phyloP scores from a whole-genome alignment of 2,329 filamentous ascomycete genomes.

The Falciphora oryzae region DNA sequence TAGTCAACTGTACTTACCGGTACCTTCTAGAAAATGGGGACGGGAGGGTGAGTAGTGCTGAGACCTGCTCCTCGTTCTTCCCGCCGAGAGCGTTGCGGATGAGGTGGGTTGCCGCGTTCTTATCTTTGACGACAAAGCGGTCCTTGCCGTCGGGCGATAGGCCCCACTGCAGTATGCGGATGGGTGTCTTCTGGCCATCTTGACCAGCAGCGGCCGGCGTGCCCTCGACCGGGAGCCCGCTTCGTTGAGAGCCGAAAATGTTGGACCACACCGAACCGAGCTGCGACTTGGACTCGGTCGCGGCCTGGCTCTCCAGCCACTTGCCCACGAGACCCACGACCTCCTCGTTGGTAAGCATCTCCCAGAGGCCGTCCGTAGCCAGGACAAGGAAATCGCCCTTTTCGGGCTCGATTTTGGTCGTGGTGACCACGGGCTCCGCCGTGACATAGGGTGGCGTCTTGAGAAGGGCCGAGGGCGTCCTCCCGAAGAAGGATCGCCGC shows the following conservation, averaged over 20 bases:
- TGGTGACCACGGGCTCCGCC: slow-evolving; percentile 90
- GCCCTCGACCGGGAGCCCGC: slow-evolving; percentile 67
- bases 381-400: slow-evolving; percentile 94
- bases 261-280: slow-evolving; percentile 64
- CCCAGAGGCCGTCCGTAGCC: slow-evolving; percentile 95
- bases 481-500: slow-evolving; percentile 80
- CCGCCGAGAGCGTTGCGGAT: slow-evolving; percentile 93
- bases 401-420: slow-evolving; percentile 81
- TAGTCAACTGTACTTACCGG: slow-evolving; percentile 50
- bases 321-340: slow-evolving; percentile 93
- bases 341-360: slow-evolving; percentile 98
- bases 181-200: slow-evolving; percentile 77
- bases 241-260: slow-evolving; percentile 47
- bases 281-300: slow-evolving; percentile 49
- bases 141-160: slow-evolving; percentile 66
- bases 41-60: slow-evolving; percentile 83
- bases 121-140: slow-evolving; percentile 90
- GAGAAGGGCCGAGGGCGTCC: slow-evolving; percentile 67
- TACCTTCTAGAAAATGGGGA: slow-evolving; percentile 89
- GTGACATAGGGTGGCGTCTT: slow-evolving; percentile 96
- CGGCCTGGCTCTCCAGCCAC: slow-evolving; percentile 80
- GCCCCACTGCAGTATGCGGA: slow-evolving; percentile 88
- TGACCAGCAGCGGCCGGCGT: slow-evolving; percentile 32
- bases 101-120: slow-evolving; percentile 93
- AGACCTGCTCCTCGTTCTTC: slow-evolving; percentile 88